phyloP scores from a whole-genome alignment of 179 eudicot species.

The Drosera spatulata region DNA sequence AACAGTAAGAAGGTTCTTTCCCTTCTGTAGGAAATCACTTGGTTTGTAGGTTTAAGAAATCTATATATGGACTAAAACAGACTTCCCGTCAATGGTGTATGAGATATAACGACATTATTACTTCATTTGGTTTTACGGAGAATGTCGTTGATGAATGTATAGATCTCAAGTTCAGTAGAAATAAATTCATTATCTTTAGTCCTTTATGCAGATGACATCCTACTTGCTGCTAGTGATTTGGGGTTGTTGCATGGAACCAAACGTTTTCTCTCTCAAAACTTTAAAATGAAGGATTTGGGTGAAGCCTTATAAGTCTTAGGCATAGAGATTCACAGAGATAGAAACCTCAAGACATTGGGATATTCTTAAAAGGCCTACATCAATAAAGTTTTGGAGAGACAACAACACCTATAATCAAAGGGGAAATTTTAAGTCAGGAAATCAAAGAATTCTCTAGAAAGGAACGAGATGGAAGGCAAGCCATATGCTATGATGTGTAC shows the following conservation, averaged over 20 bases:
- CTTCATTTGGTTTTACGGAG: background rate
- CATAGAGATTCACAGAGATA: background rate
- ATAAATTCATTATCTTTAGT: constrained; percentile 1
- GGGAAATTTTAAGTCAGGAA: background rate
- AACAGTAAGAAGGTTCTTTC: background rate
- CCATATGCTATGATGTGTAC: background rate
- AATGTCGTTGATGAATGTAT: constrained; percentile 6
- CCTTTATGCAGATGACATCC: constrained; percentile 3
- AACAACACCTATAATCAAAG: background rate
- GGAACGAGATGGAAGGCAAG: background rate
- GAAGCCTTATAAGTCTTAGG: background rate
- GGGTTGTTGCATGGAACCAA: background rate
- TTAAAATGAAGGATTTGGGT: constrained; percentile 1
- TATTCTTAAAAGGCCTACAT: constrained; percentile 1
- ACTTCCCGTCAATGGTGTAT: constrained; percentile 3
- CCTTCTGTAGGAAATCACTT: background rate
- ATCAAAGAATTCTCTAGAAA: background rate
- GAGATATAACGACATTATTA: constrained; percentile 1
- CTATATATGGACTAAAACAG: constrained; percentile 8
- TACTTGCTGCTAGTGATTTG: background rate
- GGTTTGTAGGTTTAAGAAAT: constrained; percentile 1
- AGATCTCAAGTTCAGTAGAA: constrained; percentile 5
- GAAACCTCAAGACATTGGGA: background rate
- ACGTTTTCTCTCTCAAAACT: background rate
- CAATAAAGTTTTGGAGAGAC: background rate